phyloP scores from a whole-genome alignment of 352 stramenopile genomes.

The Phytophthora syringae region DNA sequence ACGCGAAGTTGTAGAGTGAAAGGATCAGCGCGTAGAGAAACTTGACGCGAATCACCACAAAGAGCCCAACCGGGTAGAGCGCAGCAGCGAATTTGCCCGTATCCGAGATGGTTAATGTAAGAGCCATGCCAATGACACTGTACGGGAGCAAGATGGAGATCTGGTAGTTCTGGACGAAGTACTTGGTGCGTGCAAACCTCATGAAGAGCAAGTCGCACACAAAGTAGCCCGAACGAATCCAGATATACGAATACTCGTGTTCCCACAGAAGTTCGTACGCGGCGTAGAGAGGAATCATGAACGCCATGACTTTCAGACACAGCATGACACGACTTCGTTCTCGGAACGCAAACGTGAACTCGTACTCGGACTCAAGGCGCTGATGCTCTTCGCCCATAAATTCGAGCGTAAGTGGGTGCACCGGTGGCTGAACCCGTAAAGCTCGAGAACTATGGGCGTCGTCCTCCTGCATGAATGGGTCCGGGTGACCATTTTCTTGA shows the following conservation, averaged over 20 bases:
- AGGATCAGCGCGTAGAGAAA: slow-evolving; percentile 82
- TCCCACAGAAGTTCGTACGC: slow-evolving; percentile 78
- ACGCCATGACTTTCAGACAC: slow-evolving; percentile 73
- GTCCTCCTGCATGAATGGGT: slow-evolving; percentile 72
- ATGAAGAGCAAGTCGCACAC: slow-evolving; percentile 78
- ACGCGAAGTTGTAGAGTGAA: slow-evolving; percentile 81
- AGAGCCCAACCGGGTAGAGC: slow-evolving; percentile 81
- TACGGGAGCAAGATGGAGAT: slow-evolving; percentile 74
- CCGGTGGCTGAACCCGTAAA: slow-evolving; percentile 65
- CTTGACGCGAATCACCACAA: slow-evolving; percentile 86
- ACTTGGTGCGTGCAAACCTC: slow-evolving; percentile 64
- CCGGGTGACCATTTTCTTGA: slow-evolving; percentile 73
- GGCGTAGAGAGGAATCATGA: slow-evolving; percentile 76
- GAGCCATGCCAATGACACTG: slow-evolving; percentile 70
- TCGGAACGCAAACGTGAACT: slow-evolving; percentile 72
- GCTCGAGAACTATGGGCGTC: slow-evolving; percentile 67
- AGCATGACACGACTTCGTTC: slow-evolving; percentile 72
- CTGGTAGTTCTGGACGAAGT: slow-evolving; percentile 84
- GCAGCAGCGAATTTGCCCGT: slow-evolving; percentile 84
- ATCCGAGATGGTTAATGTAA: slow-evolving; percentile 85
- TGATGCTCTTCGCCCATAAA: slow-evolving; percentile 89
- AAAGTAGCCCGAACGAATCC: slow-evolving; percentile 71
- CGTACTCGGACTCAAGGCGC: slow-evolving; percentile 78
- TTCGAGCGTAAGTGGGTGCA: slow-evolving; percentile 81
- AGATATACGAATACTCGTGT: slow-evolving; percentile 62